Conservation (phyloP, 2,329 filamentous ascomycete genomes). For the Ophioceras dolichostomum region DNA sequence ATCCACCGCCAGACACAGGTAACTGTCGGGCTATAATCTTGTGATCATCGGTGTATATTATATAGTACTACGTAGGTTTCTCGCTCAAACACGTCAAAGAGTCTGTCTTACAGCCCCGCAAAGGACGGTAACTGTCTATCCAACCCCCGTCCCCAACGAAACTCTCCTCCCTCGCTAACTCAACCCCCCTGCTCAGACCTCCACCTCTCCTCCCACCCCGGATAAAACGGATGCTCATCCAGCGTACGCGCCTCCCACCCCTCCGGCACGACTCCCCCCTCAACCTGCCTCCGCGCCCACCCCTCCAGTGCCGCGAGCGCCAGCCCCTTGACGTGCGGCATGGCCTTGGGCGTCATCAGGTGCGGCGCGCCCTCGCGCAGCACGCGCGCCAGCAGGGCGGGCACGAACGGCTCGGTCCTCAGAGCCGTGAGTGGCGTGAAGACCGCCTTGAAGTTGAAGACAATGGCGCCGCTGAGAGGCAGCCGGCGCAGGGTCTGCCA, state of each 20-base stretch:
- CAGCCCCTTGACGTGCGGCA: constrained; percentile 67
- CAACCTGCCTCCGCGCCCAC: constrained; percentile 55
- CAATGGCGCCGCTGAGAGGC: constrained; percentile 60
- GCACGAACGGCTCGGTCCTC: constrained; percentile 59
- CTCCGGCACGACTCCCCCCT: constrained; percentile 19
- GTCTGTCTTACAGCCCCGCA: too few relatives aligned
- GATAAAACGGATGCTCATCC: constrained; percentile 64
- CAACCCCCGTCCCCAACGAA: too few relatives aligned
- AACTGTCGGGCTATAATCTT: too few relatives aligned
- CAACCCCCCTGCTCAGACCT: constrained; percentile 9
- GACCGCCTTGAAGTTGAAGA: constrained; percentile 82
- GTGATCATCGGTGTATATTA: too few relatives aligned
- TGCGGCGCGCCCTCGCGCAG: constrained; percentile 44
- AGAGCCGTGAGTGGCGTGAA: constrained; percentile 67
- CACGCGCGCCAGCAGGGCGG: constrained; percentile 54
- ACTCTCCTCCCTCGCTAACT: too few relatives aligned
- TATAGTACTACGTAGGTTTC: too few relatives aligned
- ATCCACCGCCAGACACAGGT: too few relatives aligned
- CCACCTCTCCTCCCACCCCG: constrained; percentile 69
- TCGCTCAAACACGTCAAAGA: too few relatives aligned
- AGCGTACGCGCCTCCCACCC: constrained; percentile 59
- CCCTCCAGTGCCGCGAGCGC: constrained; percentile 50
- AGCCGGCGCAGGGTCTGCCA: constrained; percentile 79
- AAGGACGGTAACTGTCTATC: too few relatives aligned
- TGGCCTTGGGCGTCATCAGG: constrained; percentile 55